These are phyloP conservation scores for Trichoderma sp. DNA, from an alignment of 2,329 filamentous ascomycete species.

Conservation along the genomic window DNA sequence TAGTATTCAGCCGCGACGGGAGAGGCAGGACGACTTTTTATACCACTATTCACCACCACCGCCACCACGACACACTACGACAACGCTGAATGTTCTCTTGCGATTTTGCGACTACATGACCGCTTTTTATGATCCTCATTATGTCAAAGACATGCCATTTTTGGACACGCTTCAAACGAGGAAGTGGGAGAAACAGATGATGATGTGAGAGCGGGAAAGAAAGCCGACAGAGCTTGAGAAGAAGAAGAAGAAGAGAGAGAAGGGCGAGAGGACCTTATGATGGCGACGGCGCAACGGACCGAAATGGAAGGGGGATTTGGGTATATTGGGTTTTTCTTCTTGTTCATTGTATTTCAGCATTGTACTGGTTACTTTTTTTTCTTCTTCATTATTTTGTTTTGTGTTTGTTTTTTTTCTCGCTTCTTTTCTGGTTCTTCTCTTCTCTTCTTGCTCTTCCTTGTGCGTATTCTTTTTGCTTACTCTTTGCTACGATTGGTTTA, in stretches of 20 bases:
- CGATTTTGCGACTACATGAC: not conserved
- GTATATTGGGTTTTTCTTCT: conserved; percentile 1
- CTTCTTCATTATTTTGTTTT: not conserved
- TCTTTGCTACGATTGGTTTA: conserved; percentile 13
- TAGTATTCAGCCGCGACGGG: conserved; percentile 18
- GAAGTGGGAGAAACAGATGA: not conserved
- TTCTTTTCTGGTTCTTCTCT: conserved; percentile 2
- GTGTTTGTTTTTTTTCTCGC: conserved; percentile 3
- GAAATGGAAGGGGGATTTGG: conserved; percentile 14
- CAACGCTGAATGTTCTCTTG: conserved; percentile 12
- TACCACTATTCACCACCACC: not conserved
- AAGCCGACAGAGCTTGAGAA: not conserved
- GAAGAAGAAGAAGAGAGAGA: not conserved
- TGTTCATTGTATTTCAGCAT: not conserved
- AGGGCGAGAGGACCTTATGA: not conserved
- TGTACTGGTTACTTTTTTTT: conserved; percentile 18
- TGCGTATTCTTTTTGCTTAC: not conserved
- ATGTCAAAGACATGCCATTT: not conserved
- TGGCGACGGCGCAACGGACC: conserved; percentile 18
- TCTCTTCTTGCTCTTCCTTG: not conserved
- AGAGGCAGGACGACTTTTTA: conserved; percentile 12
- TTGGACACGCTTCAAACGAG: not conserved
- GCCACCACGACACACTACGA: not conserved
- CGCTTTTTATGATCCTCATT: not conserved
- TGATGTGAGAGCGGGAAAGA: not conserved